phyloP scores from a whole-genome alignment of 805 yeast species.

The Jamesozyma hellenica region DNA sequence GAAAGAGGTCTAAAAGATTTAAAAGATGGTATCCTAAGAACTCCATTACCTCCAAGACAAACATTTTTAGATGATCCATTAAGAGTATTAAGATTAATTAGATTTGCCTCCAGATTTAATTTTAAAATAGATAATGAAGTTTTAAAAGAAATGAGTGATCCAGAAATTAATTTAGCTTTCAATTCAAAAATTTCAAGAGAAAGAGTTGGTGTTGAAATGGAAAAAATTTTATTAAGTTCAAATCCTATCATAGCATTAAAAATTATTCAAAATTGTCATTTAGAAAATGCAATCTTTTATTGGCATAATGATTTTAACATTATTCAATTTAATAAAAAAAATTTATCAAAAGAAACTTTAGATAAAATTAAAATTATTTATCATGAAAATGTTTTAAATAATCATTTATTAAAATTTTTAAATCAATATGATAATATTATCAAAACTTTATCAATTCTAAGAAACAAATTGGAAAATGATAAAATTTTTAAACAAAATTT shows the following conservation, averaged over 20 bases:
- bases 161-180: constrained; percentile 48
- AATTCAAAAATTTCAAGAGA: constrained; percentile 75
- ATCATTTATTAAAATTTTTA: constrained; percentile 7
- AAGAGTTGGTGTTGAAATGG: constrained; percentile 77
- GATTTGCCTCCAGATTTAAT: constrained; percentile 75
- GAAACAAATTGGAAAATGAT: constrained; percentile 1
- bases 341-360: constrained; percentile 8
- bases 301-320: constrained; percentile 24
- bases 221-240: constrained; percentile 58
- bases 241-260: constrained; percentile 56
- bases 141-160: constrained; percentile 51
- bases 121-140: constrained; percentile 56
- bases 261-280: constrained; percentile 43
- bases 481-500: constrained; percentile 14
- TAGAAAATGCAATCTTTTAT: constrained; percentile 51
- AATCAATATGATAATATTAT: constrained; percentile 2
- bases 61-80: constrained; percentile 93
- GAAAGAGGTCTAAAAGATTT: constrained; percentile 66
- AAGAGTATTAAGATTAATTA: constrained; percentile 70
- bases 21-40: constrained; percentile 57
- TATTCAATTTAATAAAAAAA: constrained; percentile 15
- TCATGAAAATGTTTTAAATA: constrained; percentile 11
- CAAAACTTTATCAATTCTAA: constrained; percentile 6
- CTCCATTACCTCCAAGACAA: constrained; percentile 76
- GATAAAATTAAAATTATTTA: constrained; percentile 11